phyloP scores from a whole-genome alignment of 2,329 filamentous ascomycete genomes.

The Aspergillus sp. region DNA sequence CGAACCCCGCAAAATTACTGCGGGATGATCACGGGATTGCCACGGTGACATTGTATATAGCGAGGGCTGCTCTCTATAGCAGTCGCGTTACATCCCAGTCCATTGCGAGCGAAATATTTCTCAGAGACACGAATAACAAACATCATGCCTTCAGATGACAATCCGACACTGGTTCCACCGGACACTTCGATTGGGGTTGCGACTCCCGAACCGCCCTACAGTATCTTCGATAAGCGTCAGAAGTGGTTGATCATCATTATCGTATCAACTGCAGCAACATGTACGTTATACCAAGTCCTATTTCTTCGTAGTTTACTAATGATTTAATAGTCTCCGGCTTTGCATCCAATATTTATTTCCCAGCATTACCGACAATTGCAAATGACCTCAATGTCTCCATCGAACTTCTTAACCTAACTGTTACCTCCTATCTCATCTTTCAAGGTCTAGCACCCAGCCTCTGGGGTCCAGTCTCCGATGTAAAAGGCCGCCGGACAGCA shows the following conservation, averaged over 20 bases:
- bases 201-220: slow-evolving; percentile 42
- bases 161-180: no score
- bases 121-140: background rate
- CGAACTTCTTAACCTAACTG: slow-evolving; percentile 40
- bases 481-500: slow-evolving; percentile 61
- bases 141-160: background rate
- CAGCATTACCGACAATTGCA: slow-evolving; percentile 46
- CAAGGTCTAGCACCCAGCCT: slow-evolving; percentile 64
- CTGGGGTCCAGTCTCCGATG: slow-evolving; percentile 64
- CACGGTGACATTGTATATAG: no score
- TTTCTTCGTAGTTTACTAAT: background rate
- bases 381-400: slow-evolving; percentile 42
- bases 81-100: background rate
- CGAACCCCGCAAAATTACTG: background rate
- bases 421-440: slow-evolving; percentile 47
- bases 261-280: slow-evolving; percentile 55
- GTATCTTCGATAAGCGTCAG: slow-evolving; percentile 54
- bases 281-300: slow-evolving; percentile 31
- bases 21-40: background rate
- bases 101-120: background rate
- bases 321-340: slow-evolving; percentile 40
- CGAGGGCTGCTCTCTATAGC: no score
- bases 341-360: slow-evolving; percentile 52
- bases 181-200: background rate
- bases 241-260: slow-evolving; percentile 51